Conservation (phyloP, 768 basidiomycete genomes). For the Hydnum rufescens region DNA sequence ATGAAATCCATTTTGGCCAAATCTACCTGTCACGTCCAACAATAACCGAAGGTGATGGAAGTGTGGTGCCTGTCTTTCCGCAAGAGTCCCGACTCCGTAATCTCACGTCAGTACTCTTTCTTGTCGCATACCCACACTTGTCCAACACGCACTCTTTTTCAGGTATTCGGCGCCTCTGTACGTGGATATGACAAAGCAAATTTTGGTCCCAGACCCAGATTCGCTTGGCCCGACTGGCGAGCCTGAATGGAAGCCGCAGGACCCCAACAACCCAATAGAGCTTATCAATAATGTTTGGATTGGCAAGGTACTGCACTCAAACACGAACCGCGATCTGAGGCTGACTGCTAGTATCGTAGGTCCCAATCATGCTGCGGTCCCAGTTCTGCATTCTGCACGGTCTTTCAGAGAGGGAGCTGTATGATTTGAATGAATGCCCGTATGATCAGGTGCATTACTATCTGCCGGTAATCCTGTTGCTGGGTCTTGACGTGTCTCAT, state of each 20-base stretch:
- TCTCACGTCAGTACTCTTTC: constrained; percentile 32
- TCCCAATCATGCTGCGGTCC: constrained; percentile 94
- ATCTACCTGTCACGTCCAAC: constrained; percentile 93
- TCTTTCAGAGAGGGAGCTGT: constrained; percentile 60
- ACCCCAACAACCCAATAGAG: constrained; percentile 36
- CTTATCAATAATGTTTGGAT: constrained; percentile 81
- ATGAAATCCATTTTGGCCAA: constrained; percentile 94
- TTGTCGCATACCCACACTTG: neutral
- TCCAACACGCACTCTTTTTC: neutral
- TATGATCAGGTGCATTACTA: constrained; percentile 42
- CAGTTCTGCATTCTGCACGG: constrained; percentile 82
- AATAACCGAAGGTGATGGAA: constrained; percentile 88
- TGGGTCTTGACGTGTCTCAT: neutral
- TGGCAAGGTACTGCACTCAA: constrained; percentile 43
- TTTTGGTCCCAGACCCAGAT: constrained; percentile 62
- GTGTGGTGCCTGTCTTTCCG: constrained; percentile 82
- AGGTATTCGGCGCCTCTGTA: constrained; percentile 82
- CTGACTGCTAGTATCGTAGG: constrained; percentile 25
- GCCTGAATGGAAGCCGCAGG: constrained; percentile 50
- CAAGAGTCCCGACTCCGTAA: constrained; percentile 92
- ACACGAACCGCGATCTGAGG: constrained; percentile 11
- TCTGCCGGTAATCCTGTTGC: neutral
- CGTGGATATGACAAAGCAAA: constrained; percentile 83
- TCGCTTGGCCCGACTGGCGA: constrained; percentile 65
- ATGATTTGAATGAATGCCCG: constrained; percentile 91